Evolutionary conservation across 805 yeast species (phyloP).

Genomic region (Barnettozyma sucrosica): DNA sequence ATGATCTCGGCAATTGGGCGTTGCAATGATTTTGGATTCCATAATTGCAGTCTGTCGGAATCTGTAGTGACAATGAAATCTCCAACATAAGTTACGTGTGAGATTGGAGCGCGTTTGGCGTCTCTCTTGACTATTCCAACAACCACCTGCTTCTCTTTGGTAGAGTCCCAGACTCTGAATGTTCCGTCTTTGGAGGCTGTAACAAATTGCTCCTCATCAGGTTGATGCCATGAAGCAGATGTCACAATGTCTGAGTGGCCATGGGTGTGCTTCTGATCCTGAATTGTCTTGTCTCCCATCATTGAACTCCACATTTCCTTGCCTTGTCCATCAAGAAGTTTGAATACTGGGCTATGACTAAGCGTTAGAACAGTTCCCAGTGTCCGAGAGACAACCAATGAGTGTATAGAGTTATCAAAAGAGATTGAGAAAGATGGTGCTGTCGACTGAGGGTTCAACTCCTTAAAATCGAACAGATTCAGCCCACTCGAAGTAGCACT

Average conservation of each 20-base stretch:
- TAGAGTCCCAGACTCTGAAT: constrained; percentile 24
- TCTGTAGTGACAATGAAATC: constrained; percentile 9
- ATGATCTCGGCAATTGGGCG: constrained; percentile 8
- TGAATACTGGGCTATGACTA: constrained; percentile 16
- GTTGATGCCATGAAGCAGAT: constrained; percentile 18
- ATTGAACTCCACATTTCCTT: constrained; percentile 11
- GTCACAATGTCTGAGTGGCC: constrained; percentile 25
- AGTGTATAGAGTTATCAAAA: constrained; percentile 12
- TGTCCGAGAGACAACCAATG: constrained; percentile 4
- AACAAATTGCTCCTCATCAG: constrained; percentile 4
- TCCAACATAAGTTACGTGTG: constrained; percentile 3
- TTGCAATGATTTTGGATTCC: constrained; percentile 13
- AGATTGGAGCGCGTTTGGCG: constrained; percentile 14
- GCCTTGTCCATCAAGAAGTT: constrained; percentile 14
- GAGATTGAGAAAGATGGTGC: constrained; percentile 10
- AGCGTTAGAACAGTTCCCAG: constrained; percentile 6
- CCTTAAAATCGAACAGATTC: constrained; percentile 29
- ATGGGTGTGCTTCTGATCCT: constrained; percentile 23
- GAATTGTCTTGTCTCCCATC: constrained; percentile 24
- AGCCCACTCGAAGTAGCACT: constrained; percentile 23
- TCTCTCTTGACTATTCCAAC: constrained; percentile 15
- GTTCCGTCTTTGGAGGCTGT: constrained; percentile 26
- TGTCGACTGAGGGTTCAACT: constrained; percentile 24
- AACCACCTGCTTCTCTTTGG: constrained; percentile 12
- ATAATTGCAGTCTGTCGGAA: constrained; percentile 10